Percentiles rank a stretch among this genome's conserved stretches.
Evolutionary conservation across 225 moss, liverwort and hornwort genomes (phyloP).

Genomic region (Polytrichum commune): DNA sequence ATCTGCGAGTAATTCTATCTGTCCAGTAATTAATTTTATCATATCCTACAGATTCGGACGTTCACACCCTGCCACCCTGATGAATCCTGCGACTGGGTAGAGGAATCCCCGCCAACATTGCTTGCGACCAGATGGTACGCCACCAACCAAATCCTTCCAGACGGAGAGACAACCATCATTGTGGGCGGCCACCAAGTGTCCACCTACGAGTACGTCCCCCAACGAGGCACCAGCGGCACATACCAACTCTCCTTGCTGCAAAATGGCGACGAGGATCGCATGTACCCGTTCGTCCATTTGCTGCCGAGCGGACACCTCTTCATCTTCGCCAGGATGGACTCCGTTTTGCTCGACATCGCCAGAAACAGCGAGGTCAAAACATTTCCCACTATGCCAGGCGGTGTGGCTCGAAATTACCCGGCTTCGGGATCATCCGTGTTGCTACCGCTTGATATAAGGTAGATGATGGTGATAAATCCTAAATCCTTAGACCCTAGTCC

Average conservation of each 20-base stretch:
- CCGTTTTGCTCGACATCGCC: constrained; percentile 29
- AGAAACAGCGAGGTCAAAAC: constrained; percentile 29
- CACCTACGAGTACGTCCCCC: constrained; percentile 49
- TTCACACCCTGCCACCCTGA: constrained; percentile 49
- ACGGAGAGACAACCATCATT: constrained; percentile 36
- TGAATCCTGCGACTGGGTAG: constrained; percentile 72
- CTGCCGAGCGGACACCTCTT: constrained; percentile 49
- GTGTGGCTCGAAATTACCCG: constrained; percentile 50
- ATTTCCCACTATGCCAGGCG: constrained; percentile 44
- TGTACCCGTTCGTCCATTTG: constrained; percentile 54
- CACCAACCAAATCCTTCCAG: constrained; percentile 67
- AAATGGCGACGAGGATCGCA: constrained; percentile 37
- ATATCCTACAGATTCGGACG: constrained; percentile 20
- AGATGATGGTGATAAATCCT: constrained; percentile 5
- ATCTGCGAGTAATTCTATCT: too few relatives aligned
- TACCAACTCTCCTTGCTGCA: constrained; percentile 36
- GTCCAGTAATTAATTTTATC: too few relatives aligned
- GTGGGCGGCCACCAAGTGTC: constrained; percentile 40
- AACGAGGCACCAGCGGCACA: constrained; percentile 21
- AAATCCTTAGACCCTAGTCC: too few relatives aligned
- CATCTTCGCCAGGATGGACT: constrained; percentile 53
- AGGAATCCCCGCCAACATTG: constrained; percentile 27
- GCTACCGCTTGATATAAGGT: constrained; percentile 26
- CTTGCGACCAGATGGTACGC: constrained; percentile 69
- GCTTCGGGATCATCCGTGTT: constrained; percentile 50